Base-by-base conservation (phyloP, 177 flowering plant species). In the Vitis hybrid region DNA sequence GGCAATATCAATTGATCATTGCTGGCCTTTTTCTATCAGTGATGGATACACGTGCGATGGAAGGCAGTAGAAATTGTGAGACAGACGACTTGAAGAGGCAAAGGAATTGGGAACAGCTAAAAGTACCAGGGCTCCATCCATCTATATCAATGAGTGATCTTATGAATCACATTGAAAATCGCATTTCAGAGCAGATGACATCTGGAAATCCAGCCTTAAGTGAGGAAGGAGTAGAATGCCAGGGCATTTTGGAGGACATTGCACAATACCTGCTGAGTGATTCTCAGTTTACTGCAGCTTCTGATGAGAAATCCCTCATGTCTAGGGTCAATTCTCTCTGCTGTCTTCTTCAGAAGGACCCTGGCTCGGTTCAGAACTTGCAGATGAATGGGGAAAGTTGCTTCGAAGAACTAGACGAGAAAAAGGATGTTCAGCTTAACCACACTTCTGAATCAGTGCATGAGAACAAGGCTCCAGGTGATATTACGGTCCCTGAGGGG, bases 101-200 rank as follows among this genome's bases (percentile, higher is more conserved):
- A 4, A 78, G 73, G 64, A 76, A 81, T 50, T 84, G 83, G 87
- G 89, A 86, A 53, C 88, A 85, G 72, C 71, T 84, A 50, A 90
- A 77, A 75, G 81, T 85, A 18, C 89, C 88, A 18, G 93, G 92
- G 14, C 68, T 93, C n/a, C 89, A 70, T 26, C 76, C 82, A 18
- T 87, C 98, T 14, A 88, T 91, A 86, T 91, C 98, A 3, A 82
- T 91, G 93, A 89, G 79, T 68, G 97, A 93, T 77, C 80, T 95
- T 34, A 76, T 91, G 81, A 85, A 67, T 82, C 97, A 91, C 80
- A 85, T 91, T 59, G 97, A 80, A 45, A 66, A 81, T 55, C 78
- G 90, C 71, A 77, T 94, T 57, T 83, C 92, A 18, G 97, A 86
- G 53, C 93, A 88, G 71, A 82, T 77, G 74, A 80, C 78, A 3